phyloP scores from a whole-genome alignment of 345 rosid species.

The Psidium guajava region DNA sequence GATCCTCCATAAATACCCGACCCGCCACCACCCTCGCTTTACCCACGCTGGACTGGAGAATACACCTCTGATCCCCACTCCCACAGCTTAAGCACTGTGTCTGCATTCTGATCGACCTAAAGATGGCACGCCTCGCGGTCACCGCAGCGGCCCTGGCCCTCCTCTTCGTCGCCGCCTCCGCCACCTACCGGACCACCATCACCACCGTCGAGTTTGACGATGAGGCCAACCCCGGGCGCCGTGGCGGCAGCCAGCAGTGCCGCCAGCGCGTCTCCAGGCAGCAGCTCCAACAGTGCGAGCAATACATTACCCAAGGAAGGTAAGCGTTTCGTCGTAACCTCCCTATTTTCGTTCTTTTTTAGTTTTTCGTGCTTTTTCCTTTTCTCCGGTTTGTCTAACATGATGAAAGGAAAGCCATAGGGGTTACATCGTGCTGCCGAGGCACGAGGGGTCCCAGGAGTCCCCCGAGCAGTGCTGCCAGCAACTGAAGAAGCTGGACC shows the following conservation, averaged over 20 bases:
- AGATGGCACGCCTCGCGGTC: slow-evolving; percentile 16
- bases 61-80: neutral
- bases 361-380: too few relatives aligned
- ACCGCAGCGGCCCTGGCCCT: slow-evolving; percentile 6
- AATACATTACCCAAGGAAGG: slow-evolving; percentile 7
- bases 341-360: neutral
- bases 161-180: slow-evolving; percentile 7
- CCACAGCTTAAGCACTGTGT: neutral
- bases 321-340: neutral
- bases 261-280: slow-evolving; percentile 13
- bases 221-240: neutral
- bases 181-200: slow-evolving; percentile 18
- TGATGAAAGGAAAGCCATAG: neutral
- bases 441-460: neutral
- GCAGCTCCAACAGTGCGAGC: slow-evolving; percentile 22
- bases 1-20: slow-evolving; percentile 1
- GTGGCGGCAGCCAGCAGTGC: neutral
- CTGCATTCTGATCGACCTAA: neutral
- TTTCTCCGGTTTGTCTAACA: neutral
- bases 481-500: slow-evolving; percentile 8
- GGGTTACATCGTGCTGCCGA: neutral
- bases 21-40: neutral
- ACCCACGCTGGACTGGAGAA: neutral
- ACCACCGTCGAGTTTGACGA: slow-evolving; percentile 11
- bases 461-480: slow-evolving; percentile 14